Conservation (phyloP, 2,329 filamentous ascomycete genomes). For the Alternaria burnsii region DNA sequence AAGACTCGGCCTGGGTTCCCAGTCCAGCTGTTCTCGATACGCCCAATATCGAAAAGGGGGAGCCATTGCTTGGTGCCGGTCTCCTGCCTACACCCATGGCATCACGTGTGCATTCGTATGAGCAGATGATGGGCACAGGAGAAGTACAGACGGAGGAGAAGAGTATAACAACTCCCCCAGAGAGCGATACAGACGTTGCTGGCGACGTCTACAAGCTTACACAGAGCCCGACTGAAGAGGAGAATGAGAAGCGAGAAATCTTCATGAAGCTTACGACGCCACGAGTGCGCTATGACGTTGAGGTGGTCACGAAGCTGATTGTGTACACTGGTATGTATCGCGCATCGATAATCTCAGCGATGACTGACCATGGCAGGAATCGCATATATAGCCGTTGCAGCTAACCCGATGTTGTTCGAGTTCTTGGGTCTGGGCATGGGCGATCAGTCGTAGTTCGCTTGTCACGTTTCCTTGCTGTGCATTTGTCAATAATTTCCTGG, state of each 20-base stretch:
- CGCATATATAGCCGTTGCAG: slow-evolving; percentile 79
- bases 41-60: slow-evolving; percentile 29
- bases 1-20: slow-evolving; percentile 36
- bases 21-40: slow-evolving; percentile 45
- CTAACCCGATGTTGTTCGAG: slow-evolving; percentile 78
- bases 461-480: background rate
- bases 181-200: slow-evolving; percentile 44
- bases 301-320: slow-evolving; percentile 95
- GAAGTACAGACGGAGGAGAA: slow-evolving; percentile 44
- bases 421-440: slow-evolving; percentile 60
- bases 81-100: slow-evolving; percentile 58
- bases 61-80: slow-evolving; percentile 53
- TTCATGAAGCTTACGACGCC: slow-evolving; percentile 86
- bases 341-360: background rate
- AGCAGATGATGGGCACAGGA: slow-evolving; percentile 77
- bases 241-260: slow-evolving; percentile 67
- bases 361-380: slow-evolving; percentile 67
- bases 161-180: slow-evolving; percentile 32
- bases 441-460: slow-evolving; percentile 13
- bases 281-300: slow-evolving; percentile 94
- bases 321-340: slow-evolving; percentile 82
- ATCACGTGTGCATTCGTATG: slow-evolving; percentile 68
- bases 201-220: slow-evolving; percentile 31
- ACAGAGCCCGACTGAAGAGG: slow-evolving; percentile 40
- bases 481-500: background rate